Percentiles rank a stretch among this genome's conserved stretches.
Conservation (phyloP, 495 filamentous ascomycete genomes). For the Aspergillus sparsus region DNA sequence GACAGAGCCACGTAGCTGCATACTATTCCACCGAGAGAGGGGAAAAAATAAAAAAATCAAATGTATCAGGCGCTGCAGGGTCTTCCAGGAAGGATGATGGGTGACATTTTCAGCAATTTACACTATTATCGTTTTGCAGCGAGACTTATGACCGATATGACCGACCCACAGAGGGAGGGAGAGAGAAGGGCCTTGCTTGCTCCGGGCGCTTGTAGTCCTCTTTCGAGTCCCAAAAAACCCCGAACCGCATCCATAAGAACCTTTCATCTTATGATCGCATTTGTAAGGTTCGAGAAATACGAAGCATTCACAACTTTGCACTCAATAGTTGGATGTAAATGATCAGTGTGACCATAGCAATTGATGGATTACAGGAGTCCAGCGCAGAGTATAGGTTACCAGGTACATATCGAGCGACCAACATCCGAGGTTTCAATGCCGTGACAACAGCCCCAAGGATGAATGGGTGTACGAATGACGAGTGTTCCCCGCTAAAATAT, state of each 20-base stretch:
- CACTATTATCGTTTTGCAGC: not conserved
- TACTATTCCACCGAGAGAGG: constrained; percentile 12
- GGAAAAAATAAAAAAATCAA: constrained; percentile 2
- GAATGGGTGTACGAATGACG: constrained; percentile 8
- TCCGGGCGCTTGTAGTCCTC: not conserved
- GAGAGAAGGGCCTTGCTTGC: not conserved
- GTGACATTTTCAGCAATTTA: not conserved
- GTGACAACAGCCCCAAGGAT: not conserved
- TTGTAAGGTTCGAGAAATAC: not conserved
- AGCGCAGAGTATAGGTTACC: constrained; percentile 8
- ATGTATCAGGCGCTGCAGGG: constrained; percentile 27
- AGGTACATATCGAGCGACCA: constrained; percentile 2
- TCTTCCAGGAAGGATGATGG: constrained; percentile 16
- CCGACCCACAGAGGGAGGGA: not conserved
- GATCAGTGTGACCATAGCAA: constrained; percentile 12
- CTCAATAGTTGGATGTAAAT: constrained; percentile 10
- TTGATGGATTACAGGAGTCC: not conserved
- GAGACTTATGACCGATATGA: not conserved
- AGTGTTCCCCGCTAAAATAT: not conserved
- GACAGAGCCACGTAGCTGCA: constrained; percentile 30
- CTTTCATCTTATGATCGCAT: constrained; percentile 17
- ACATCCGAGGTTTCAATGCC: constrained; percentile 12
- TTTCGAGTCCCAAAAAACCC: constrained; percentile 11
- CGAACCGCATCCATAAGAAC: not conserved
- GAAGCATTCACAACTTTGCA: constrained; percentile 6